Base-by-base conservation (phyloP, 805 yeast genomes). In the Kodamaea nitidulidarum region DNA sequence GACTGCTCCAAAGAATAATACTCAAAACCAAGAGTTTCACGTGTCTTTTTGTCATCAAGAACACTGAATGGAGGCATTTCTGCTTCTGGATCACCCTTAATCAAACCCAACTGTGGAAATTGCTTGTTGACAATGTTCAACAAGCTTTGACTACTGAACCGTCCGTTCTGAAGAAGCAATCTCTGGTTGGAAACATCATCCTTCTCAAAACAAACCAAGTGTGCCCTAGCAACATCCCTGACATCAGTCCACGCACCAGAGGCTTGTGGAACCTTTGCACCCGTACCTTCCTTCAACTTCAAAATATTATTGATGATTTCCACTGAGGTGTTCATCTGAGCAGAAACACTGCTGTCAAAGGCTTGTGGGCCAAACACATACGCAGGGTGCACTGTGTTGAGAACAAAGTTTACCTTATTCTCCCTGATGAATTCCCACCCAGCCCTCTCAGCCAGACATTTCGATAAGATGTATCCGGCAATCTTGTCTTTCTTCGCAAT, bases 331-430 rank as follows among this genome's bases (percentile, higher is more conserved):
- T 46, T 48, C 43, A 45, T 37, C 9, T 31, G 36, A 7, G 36
- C 48, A n/a, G 37, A 43, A 8, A 38, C 37, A 1, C 27, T 36
- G 17, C 40, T 39, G 28, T 42, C 42, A 30, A 42, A 49, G 3
- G 48, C 46, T 38, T 51, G 60, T 2, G 60, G 57, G 4, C 63
- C 63, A 37, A 54, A 55, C 2, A 55, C 60, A 37, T 38, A 56
- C 16, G 42, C 41, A n/a, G 63, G 61, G 31, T 35, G 38, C 9
- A 42, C 41, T 0, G 43, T 36, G 31, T 37, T 32, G 14, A 45
- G 16, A 21, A 35, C 29, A 24, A 41, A 46, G 30, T 28, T 25
- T 16, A 43, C 43, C 11, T 36, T 36, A 18, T 36, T 33, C 28
- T 15, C 15, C 31, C 37, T 29, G 18, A 43, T 38, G 32, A 41